Percentiles rank a stretch among this genome's conserved stretches.
phyloP scores from a whole-genome alignment of 768 basidiomycete genomes.

The Suillus sp. region DNA sequence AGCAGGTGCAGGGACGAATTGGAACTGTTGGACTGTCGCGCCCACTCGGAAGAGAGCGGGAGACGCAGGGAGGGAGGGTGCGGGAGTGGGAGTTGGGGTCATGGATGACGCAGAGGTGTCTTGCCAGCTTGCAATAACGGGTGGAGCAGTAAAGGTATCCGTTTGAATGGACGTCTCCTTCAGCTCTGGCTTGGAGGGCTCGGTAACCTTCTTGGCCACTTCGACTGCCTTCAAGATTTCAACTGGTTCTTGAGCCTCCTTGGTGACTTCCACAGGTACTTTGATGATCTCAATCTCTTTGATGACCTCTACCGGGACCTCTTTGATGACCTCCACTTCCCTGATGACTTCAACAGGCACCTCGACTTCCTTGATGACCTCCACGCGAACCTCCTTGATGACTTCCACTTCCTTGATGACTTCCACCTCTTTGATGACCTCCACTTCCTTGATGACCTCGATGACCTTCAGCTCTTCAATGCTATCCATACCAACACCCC shows the following conservation, averaged over 20 bases:
- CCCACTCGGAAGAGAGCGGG: constrained; percentile 60
- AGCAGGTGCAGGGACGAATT: constrained; percentile 53
- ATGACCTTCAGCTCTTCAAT: constrained; percentile 35
- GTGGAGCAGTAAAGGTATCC: constrained; percentile 46
- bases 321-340: constrained; percentile 29
- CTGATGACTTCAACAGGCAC: constrained; percentile 30
- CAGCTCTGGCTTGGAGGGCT: constrained; percentile 60
- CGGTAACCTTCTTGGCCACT: constrained; percentile 25
- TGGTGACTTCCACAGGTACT: constrained; percentile 23
- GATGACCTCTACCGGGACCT: constrained; percentile 22
- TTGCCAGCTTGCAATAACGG: constrained; percentile 32
- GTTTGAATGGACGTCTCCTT: constrained; percentile 82
- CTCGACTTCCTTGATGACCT: constrained; percentile 21
- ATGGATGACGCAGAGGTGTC: constrained; percentile 32
- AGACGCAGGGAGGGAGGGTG: constrained; percentile 31
- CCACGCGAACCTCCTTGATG: constrained; percentile 21
- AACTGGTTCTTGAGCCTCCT: constrained; percentile 32
- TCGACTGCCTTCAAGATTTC: constrained; percentile 39
- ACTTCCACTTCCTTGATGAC: constrained; percentile 34
- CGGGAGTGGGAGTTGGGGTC: constrained; percentile 38
- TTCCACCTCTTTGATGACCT: constrained; percentile 29
- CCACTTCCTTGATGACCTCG: constrained; percentile 34
- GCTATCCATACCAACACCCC: constrained; percentile 38
- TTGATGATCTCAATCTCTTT: constrained; percentile 25
- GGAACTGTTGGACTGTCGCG: constrained; percentile 59